A percentile compares a stretch with the other conserved stretches of the same genome.
Evolutionary conservation across 2,329 filamentous ascomycete genomes (phyloP).

Genomic region (Aspergillus ustus): DNA sequence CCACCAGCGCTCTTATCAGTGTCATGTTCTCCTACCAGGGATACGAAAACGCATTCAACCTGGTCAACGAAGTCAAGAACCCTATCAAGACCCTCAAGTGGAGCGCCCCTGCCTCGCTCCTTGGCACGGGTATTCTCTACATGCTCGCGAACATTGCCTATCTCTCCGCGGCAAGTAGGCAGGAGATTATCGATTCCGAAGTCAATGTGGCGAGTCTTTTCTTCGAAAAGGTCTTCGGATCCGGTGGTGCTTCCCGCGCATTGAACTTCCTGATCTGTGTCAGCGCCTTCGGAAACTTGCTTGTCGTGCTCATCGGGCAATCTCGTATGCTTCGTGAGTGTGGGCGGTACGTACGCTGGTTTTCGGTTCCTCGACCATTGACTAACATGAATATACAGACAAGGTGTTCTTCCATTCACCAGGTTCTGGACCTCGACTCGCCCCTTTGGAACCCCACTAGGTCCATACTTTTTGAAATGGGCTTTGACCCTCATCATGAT

Average conservation of each 20-base stretch:
- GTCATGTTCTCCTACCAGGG: slow-evolving; percentile 64
- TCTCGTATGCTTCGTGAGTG: slow-evolving; percentile 65
- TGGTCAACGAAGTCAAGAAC: slow-evolving; percentile 66
- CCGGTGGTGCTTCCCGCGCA: slow-evolving; percentile 53
- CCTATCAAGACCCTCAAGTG: slow-evolving; percentile 60
- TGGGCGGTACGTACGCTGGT: slow-evolving; percentile 49
- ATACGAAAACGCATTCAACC: slow-evolving; percentile 64
- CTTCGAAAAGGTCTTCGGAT: slow-evolving; percentile 63
- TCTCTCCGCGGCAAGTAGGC: slow-evolving; percentile 61
- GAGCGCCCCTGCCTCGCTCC: slow-evolving; percentile 55
- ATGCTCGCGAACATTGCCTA: slow-evolving; percentile 66
- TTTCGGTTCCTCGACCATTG: neutral
- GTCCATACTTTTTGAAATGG: slow-evolving; percentile 64
- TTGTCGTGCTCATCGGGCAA: slow-evolving; percentile 59
- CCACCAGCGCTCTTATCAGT: slow-evolving; percentile 62
- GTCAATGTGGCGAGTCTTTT: slow-evolving; percentile 63
- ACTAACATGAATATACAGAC: slow-evolving; percentile 39
- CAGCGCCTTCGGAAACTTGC: slow-evolving; percentile 63
- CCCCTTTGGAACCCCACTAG: slow-evolving; percentile 67
- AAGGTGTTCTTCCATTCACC: slow-evolving; percentile 66
- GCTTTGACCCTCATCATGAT: slow-evolving; percentile 64
- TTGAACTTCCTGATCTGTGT: slow-evolving; percentile 63
- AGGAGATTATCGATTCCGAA: slow-evolving; percentile 57
- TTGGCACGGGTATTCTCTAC: slow-evolving; percentile 60
- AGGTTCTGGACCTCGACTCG: slow-evolving; percentile 66